phyloP scores from a whole-genome alignment of 805 yeast genomes.

The Barnettozyma pratensis region DNA sequence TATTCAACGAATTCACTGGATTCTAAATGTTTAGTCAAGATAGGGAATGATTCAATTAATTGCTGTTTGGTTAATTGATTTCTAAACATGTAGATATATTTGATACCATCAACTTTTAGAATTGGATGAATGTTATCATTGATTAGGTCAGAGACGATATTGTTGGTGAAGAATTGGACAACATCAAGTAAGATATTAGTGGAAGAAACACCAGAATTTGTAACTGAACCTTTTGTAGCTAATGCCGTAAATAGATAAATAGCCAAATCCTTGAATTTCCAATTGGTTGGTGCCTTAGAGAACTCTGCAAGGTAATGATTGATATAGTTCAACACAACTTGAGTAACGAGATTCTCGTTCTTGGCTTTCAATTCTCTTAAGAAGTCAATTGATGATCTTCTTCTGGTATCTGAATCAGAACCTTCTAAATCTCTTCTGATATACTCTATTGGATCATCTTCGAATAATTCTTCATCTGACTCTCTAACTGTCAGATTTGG shows the following conservation, averaged over 20 bases:
- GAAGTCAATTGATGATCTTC: constrained; percentile 91
- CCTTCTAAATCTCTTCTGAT: constrained; percentile 94
- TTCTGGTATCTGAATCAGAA: constrained; percentile 85
- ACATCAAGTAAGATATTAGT: constrained; percentile 84
- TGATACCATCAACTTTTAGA: constrained; percentile 86
- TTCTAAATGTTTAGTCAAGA: constrained; percentile 64
- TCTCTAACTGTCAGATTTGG: constrained; percentile 87
- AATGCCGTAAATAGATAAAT: constrained; percentile 80
- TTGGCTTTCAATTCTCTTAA: constrained; percentile 79
- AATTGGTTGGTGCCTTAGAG: constrained; percentile 41
- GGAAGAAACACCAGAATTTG: constrained; percentile 80
- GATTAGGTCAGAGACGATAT: constrained; percentile 81
- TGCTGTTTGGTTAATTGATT: constrained; percentile 89
- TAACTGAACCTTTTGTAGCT: constrained; percentile 88
- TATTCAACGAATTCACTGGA: constrained; percentile 74
- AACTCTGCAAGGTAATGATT: constrained; percentile 56
- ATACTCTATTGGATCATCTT: constrained; percentile 93
- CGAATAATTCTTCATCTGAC: constrained; percentile 87
- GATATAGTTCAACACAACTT: constrained; percentile 68
- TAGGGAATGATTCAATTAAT: constrained; percentile 71
- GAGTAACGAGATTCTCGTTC: constrained; percentile 69
- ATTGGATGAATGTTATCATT: constrained; percentile 60
- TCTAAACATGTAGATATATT: constrained; percentile 83
- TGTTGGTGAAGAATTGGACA: constrained; percentile 73
- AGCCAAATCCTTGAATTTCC: constrained; percentile 88